A percentile compares a stretch with the other conserved stretches of the same genome.
Evolutionary conservation across 441 rosid species (phyloP).

Genomic region (Jatropha podagrica): DNA sequence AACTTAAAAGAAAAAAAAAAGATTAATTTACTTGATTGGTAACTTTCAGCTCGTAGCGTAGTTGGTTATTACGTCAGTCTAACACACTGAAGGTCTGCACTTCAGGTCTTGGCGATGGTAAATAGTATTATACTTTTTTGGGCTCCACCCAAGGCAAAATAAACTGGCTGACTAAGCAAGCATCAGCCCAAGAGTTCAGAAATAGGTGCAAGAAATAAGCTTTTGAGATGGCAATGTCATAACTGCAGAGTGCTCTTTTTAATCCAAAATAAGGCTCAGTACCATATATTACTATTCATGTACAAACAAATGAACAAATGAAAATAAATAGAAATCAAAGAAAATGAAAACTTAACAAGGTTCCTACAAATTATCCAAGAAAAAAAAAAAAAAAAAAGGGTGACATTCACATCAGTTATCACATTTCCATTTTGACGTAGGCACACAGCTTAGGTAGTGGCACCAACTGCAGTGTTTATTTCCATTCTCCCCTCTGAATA

Average conservation of each 20-base stretch:
- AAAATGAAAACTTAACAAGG: slow-evolving; percentile 5
- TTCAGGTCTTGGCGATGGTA: slow-evolving; percentile 73
- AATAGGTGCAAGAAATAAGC: too few relatives aligned
- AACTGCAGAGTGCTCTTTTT: background rate
- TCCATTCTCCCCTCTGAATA: slow-evolving; percentile 69
- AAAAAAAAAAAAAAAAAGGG: background rate
- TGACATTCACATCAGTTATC: slow-evolving; percentile 30
- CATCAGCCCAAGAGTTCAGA: too few relatives aligned
- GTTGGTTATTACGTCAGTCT: slow-evolving; percentile 99
- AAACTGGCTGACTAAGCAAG: too few relatives aligned
- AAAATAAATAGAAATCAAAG: slow-evolving; percentile 23
- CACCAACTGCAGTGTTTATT: slow-evolving; percentile 84
- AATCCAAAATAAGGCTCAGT: background rate
- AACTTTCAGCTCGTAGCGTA: slow-evolving; percentile 70
- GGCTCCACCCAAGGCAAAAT: too few relatives aligned
- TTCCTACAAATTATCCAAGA: background rate
- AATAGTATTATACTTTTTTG: too few relatives aligned
- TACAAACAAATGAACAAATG: slow-evolving; percentile 26
- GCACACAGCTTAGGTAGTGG: slow-evolving; percentile 66
- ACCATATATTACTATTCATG: background rate
- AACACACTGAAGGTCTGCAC: slow-evolving; percentile 98
- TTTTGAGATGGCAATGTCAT: too few relatives aligned
- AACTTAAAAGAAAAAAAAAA: too few relatives aligned
- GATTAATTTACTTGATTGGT: too few relatives aligned
- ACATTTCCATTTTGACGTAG: slow-evolving; percentile 85